Conservation (phyloP, 2,329 filamentous ascomycete genomes). For the Aspergillus melleus region DNA sequence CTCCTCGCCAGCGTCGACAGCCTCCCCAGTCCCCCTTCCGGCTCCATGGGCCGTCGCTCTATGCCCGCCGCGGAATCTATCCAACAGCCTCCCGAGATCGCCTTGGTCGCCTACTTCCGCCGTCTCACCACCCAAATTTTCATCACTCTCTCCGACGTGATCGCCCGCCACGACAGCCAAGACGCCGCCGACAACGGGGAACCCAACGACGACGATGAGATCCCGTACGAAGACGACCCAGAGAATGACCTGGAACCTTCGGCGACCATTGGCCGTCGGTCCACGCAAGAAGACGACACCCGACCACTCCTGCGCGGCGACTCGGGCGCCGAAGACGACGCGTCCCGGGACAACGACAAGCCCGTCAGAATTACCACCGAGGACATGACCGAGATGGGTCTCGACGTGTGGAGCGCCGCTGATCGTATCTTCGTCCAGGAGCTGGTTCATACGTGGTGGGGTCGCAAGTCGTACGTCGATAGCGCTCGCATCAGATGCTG, state of each 20-base stretch:
- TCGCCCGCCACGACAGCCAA: slow-evolving; percentile 41
- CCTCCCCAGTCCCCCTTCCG: slow-evolving; percentile 28
- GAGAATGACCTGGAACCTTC: slow-evolving; percentile 25
- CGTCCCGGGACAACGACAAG: slow-evolving; percentile 16
- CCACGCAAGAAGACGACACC: slow-evolving; percentile 29
- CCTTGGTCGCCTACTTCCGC: slow-evolving; percentile 52
- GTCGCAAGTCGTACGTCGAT: slow-evolving; percentile 43
- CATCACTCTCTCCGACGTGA: slow-evolving; percentile 43
- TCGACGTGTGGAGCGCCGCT: slow-evolving; percentile 50
- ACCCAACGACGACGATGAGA: slow-evolving; percentile 18
- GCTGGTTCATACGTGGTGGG: slow-evolving; percentile 49
- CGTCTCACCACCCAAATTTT: slow-evolving; percentile 49
- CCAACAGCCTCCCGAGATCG: slow-evolving; percentile 46
- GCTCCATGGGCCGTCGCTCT: slow-evolving; percentile 27
- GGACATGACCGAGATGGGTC: slow-evolving; percentile 50
- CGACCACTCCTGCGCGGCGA: slow-evolving; percentile 22
- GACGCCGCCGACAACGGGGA: slow-evolving; percentile 21
- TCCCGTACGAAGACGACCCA: slow-evolving; percentile 24
- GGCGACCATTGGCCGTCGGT: slow-evolving; percentile 24
- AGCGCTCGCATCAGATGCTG: slow-evolving; percentile 48
- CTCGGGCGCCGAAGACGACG: slow-evolving; percentile 7
- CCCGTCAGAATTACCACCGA: slow-evolving; percentile 42
- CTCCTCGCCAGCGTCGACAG: slow-evolving; percentile 39
- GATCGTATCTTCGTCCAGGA: slow-evolving; percentile 49
- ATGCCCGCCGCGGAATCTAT: slow-evolving; percentile 27